Base-by-base conservation (phyloP, 2,329 filamentous ascomycete species). In the Penicillium sp. region DNA sequence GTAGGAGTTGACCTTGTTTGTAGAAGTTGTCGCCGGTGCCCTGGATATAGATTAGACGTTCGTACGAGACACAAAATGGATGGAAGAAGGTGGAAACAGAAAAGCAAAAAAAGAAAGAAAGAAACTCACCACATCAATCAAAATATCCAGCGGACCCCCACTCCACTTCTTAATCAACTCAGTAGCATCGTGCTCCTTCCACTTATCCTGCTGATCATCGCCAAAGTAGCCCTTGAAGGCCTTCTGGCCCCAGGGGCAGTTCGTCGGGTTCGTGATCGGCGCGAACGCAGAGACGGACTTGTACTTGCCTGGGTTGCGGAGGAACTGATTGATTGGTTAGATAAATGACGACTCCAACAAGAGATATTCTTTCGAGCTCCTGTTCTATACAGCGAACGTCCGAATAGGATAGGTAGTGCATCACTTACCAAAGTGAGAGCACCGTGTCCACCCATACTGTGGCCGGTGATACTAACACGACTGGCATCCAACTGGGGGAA, bases 391-490 rank as follows among this genome's bases (percentile, higher is more conserved):
- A 33, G n/a, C 19, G 4, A 33, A 46, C 7, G 84, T 82, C 66
- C 97, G 78, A 39, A 92, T 96, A 66, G 97, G 80, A 43, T 27
- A 34, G 50, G 16, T 16, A 15, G 27, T 33, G 16, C 21, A 57
- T 46, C 43, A 59, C 70, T 48, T 70, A 85, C 82, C 67, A 97
- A 78, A 45, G 92, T 96, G 66, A 99, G 80, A 44, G 94, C 94
- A 61, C 94, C 94, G 76, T 99, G 94, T 0, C 94, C 94, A 65
- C 94, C 94, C 94, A 99, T 99, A 68, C 88, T 92, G 79, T 99
- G 94, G 6, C 94, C 94, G 40, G 90, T 91, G 69, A 99, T 94
- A 75, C 87, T 89, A 54, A 97, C 86, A 40, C 88, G 82, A 29
- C 69, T 76, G 0, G 75, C 70, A 74, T 97, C 93, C 31, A 99